A percentile compares a stretch with the other conserved stretches of the same genome.
phyloP scores from a whole-genome alignment of 495 filamentous ascomycete genomes.

The Daldinia bambusicola region DNA sequence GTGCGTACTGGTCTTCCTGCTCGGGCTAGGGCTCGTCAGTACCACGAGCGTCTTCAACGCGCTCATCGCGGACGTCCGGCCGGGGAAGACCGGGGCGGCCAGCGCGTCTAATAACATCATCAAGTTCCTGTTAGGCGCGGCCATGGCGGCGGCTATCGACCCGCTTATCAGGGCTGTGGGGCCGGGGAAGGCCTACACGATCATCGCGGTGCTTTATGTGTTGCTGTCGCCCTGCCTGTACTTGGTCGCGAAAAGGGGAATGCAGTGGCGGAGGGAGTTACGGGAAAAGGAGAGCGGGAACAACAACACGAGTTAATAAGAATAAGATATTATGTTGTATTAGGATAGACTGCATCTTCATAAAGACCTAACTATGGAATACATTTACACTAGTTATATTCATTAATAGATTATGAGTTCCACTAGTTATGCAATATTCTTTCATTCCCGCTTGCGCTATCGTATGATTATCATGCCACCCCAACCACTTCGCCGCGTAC shows the following conservation, averaged over 20 bases:
- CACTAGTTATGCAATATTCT: slow-evolving; percentile 6
- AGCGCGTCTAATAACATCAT: slow-evolving; percentile 74
- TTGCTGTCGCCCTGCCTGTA: slow-evolving; percentile 60
- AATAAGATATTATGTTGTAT: slow-evolving; percentile 1
- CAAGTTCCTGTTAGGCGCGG: slow-evolving; percentile 71
- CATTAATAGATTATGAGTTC: slow-evolving; percentile 6
- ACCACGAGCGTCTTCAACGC: slow-evolving; percentile 65
- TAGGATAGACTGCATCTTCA: slow-evolving; percentile 18
- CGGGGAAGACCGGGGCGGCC: slow-evolving; percentile 63
- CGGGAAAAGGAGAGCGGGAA: slow-evolving; percentile 38
- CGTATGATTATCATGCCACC: slow-evolving; percentile 33
- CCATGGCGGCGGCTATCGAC: slow-evolving; percentile 69
- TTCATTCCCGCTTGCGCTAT: neutral
- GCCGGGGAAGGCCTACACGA: slow-evolving; percentile 75
- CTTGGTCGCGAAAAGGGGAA: slow-evolving; percentile 33
- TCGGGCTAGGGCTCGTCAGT: slow-evolving; percentile 66
- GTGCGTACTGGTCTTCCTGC: slow-evolving; percentile 67
- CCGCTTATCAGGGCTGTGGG: slow-evolving; percentile 71
- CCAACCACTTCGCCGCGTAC: neutral
- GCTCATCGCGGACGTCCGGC: slow-evolving; percentile 53
- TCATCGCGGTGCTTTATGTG: slow-evolving; percentile 65
- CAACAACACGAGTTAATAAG: neutral
- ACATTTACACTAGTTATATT: neutral
- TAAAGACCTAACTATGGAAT: slow-evolving; percentile 6
- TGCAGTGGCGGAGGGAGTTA: slow-evolving; percentile 42